Conservation (phyloP, 768 basidiomycete species). For the Trametes coccinea region DNA sequence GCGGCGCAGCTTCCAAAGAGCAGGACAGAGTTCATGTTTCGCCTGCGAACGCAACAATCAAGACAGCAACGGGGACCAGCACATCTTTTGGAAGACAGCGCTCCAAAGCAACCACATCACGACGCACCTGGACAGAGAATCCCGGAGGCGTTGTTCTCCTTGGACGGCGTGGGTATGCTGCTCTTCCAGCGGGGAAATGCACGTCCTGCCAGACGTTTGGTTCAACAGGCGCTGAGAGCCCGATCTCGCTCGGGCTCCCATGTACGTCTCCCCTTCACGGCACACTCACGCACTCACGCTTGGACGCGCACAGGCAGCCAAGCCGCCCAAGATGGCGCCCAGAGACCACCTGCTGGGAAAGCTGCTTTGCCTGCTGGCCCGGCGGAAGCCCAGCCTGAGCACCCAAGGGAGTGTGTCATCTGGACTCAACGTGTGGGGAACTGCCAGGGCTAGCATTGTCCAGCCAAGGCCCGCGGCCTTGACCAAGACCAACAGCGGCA, state of each 20-base stretch:
- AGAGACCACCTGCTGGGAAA: not conserved
- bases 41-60: not conserved
- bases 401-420: not conserved
- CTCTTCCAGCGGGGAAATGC: conserved; percentile 10
- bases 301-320: not conserved
- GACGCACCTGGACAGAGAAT: not conserved
- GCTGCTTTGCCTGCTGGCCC: not conserved
- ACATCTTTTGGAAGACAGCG: not conserved
- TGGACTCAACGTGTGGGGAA: not conserved
- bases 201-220: not conserved
- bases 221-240: conserved; percentile 15
- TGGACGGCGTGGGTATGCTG: conserved; percentile 12
- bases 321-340: not conserved
- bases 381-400: not conserved
- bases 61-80: not conserved
- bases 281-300: not conserved
- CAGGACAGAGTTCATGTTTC: not conserved
- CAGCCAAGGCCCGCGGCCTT: not conserved
- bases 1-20: not conserved
- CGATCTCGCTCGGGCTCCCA: conserved; percentile 19
- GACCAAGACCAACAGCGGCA: not conserved
- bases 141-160: not conserved
- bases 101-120: not conserved
- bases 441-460: not conserved
- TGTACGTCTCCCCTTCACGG: not conserved